Evolutionary conservation across 2,329 filamentous ascomycete genomes (phyloP).

Genomic region (Ophiostoma sp.): DNA sequence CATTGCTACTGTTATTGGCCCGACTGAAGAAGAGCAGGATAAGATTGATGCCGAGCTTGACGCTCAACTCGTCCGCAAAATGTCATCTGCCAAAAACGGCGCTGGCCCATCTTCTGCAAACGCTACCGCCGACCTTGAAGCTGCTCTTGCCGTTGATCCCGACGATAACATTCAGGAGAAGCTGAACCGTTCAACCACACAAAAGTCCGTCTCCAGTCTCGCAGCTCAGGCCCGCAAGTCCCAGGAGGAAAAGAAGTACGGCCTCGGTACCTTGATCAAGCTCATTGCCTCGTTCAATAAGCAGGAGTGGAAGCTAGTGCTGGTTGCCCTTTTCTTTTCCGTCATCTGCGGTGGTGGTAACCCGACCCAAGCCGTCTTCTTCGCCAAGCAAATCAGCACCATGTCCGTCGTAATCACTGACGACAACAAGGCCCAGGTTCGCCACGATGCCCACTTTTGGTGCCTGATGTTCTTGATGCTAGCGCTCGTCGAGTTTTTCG

Average conservation of each 20-base stretch:
- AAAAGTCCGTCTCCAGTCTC: slow-evolving; percentile 62
- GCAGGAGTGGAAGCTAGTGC: slow-evolving; percentile 65
- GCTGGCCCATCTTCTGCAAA: neutral
- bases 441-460: slow-evolving; percentile 76
- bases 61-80: slow-evolving; percentile 45
- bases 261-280: slow-evolving; percentile 69
- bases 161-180: slow-evolving; percentile 57
- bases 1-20: slow-evolving; percentile 59
- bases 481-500: slow-evolving; percentile 64
- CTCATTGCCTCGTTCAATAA: slow-evolving; percentile 76
- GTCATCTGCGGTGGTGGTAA: slow-evolving; percentile 77
- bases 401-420: slow-evolving; percentile 34
- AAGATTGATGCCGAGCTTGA: slow-evolving; percentile 48
- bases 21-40: slow-evolving; percentile 42
- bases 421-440: slow-evolving; percentile 50
- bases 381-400: slow-evolving; percentile 77
- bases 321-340: slow-evolving; percentile 65
- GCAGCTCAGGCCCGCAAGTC: slow-evolving; percentile 54
- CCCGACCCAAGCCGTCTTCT: slow-evolving; percentile 60
- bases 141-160: slow-evolving; percentile 47
- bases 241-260: slow-evolving; percentile 51
- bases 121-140: slow-evolving; percentile 6
- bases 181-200: slow-evolving; percentile 50
- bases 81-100: slow-evolving; percentile 33
- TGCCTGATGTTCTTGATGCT: slow-evolving; percentile 83